Evolutionary conservation across 1,139 yeast genomes (phyloP).

Genomic region (Zygosaccharomyces sapae): DNA sequence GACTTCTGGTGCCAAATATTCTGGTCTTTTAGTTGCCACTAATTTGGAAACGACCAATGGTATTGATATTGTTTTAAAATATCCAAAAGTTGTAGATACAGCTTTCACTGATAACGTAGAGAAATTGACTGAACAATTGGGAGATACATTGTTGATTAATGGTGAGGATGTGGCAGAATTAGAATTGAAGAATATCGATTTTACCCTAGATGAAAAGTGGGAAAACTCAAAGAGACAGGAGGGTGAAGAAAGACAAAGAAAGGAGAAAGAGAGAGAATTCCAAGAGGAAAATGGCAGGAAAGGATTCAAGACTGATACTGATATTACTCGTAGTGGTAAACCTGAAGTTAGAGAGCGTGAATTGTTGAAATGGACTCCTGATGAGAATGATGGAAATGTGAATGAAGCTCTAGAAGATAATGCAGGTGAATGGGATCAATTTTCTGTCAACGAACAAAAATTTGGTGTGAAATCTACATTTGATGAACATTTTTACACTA

Average conservation of each 20-base stretch:
- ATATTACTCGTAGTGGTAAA: conserved; percentile 52
- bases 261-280: conserved; percentile 8
- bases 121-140: conserved; percentile 38
- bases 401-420: conserved; percentile 47
- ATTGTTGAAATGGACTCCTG: conserved; percentile 84
- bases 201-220: conserved; percentile 28
- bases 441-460: conserved; percentile 79
- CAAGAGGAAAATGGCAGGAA: conserved; percentile 10
- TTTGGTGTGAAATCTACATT: conserved; percentile 85
- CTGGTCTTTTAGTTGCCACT: conserved; percentile 52
- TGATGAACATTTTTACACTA: conserved; percentile 88
- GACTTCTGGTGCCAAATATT: conserved; percentile 55
- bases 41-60: conserved; percentile 41
- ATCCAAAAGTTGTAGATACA: conserved; percentile 44
- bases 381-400: conserved; percentile 39
- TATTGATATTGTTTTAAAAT: conserved; percentile 52
- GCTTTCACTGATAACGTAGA: conserved; percentile 38
- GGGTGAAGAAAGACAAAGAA: conserved; percentile 12
- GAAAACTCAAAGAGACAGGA: conserved; percentile 19
- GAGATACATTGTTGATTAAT: conserved; percentile 48
- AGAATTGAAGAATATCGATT: conserved; percentile 36
- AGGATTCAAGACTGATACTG: conserved; percentile 76
- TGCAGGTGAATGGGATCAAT: conserved; percentile 75
- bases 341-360: conserved; percentile 56
- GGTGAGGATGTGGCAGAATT: conserved; percentile 64